Evolutionary conservation across 1,284 basidiomycete genomes (phyloP).

Genomic region (Tilletia indica): DNA sequence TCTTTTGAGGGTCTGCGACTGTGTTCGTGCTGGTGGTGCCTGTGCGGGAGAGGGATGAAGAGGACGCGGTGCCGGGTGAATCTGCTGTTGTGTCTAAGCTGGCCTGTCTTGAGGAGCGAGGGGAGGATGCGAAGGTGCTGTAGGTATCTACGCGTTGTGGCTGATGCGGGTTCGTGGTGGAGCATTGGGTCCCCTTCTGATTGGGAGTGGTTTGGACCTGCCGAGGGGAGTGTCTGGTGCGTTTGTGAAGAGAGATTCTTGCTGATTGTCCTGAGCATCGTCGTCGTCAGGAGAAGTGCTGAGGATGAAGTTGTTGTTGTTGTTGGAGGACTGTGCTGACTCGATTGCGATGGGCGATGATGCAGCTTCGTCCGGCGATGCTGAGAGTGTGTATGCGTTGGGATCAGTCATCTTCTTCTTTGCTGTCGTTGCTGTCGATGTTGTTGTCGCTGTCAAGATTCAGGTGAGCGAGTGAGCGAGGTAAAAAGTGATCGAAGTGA

Average conservation of each 20-base stretch:
- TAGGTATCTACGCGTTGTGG: not conserved
- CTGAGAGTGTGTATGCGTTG: not conserved
- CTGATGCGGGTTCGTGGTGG: not conserved
- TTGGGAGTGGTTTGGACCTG: not conserved
- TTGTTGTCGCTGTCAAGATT: not conserved
- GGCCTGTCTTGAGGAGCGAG: not conserved
- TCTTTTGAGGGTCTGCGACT: too few relatives aligned
- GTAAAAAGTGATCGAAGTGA: not conserved
- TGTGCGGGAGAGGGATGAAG: not conserved
- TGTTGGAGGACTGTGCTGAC: not conserved
- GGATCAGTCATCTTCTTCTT: not conserved
- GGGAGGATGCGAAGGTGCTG: not conserved
- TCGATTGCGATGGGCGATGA: constrained; percentile 15
- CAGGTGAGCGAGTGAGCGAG: not conserved
- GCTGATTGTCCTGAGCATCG: not conserved
- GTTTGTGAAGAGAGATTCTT: not conserved
- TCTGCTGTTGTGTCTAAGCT: not conserved
- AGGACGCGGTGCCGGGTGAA: not conserved
- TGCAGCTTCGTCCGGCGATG: constrained; percentile 10
- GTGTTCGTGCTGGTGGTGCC: not conserved
- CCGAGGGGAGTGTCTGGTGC: constrained; percentile 3
- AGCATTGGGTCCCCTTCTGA: not conserved
- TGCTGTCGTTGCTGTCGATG: not conserved
- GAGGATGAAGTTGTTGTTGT: not conserved
- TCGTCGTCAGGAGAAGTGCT: constrained; percentile 10